Evolutionary conservation across 331 rosid species (phyloP), one percentile per base, ranked within the genome.

Genomic region (Erythrophleum ivorense): DNA sequence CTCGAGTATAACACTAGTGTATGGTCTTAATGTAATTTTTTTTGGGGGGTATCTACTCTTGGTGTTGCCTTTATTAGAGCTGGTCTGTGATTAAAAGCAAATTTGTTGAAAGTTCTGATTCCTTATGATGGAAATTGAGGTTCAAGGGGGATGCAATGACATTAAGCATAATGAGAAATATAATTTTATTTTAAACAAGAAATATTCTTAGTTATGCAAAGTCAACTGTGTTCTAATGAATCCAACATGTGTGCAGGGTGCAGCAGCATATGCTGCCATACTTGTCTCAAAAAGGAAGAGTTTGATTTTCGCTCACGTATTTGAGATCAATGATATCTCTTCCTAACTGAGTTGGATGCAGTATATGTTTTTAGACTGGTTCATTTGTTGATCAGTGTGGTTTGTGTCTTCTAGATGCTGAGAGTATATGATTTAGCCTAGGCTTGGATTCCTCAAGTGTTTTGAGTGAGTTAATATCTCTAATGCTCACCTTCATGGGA

Each of bases 391-490:
- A n/a, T 67, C 52, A 2, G 52, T 40, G 52, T 3, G 33, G 52
- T 34, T 67, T 33, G 8, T 66, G 13, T 40, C 73, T 67, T 67
- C 7, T 18, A 64, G 70, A 64, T 64, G 70, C 70, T 67, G 50
- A 5, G 49, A 9, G 16, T 40, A 24, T 16, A 66, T 66, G 50
- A 18, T 36, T 38, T 38, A 19, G 50, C 50, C 46, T 66, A 38
- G 72, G 50, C 14, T 7, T 38, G 33, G 7, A 3, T 67, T 40
- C 69, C 18, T 34, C 7, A n/a, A 34, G 69, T 59, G 36, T 31
- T 54, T 59, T 21, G 24, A 54, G 12, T 19, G n/a, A 12, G 8
- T 29, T 12, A 10, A 49, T 49, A 11, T 49, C 16, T 49, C 54
- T 49, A 49, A 13, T 49, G 16, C 54, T 11, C 15, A 11, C 6